Conservation (phyloP, 2,329 filamentous ascomycete genomes). For the Hymenoscyphus repandus region DNA sequence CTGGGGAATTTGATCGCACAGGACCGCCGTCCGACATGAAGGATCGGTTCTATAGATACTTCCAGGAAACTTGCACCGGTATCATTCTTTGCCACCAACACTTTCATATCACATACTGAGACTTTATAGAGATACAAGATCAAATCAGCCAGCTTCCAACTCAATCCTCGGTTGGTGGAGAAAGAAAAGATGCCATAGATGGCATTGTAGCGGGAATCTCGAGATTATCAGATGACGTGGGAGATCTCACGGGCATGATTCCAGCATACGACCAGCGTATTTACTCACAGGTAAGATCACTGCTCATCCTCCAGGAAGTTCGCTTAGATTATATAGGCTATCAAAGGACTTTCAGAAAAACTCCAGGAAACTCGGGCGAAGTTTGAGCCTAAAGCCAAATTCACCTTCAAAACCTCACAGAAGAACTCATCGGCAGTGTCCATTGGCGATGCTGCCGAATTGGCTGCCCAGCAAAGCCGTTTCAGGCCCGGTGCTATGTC, state of each 20-base stretch:
- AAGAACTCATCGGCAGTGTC: conserved; percentile 51
- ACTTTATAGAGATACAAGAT: conserved; percentile 61
- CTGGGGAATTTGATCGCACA: conserved; percentile 15
- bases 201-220: conserved; percentile 75
- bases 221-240: conserved; percentile 74
- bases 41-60: conserved; percentile 79
- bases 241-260: conserved; percentile 75
- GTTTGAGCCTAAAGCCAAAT: conserved; percentile 71
- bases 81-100: not conserved
- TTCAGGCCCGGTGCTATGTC: conserved; percentile 30
- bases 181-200: conserved; percentile 76
- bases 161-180: conserved; percentile 59
- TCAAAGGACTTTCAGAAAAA: conserved; percentile 76
- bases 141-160: conserved; percentile 65
- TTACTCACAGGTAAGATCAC: conserved; percentile 63
- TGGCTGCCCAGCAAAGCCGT: conserved; percentile 42
- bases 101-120: not conserved
- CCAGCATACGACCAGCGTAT: conserved; percentile 86
- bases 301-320: not conserved
- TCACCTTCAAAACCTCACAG: conserved; percentile 66
- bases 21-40: conserved; percentile 45
- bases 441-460: conserved; percentile 48
- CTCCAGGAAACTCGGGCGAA: conserved; percentile 64
- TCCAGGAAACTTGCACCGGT: conserved; percentile 10
- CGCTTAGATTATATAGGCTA: conserved; percentile 45